Conservation (phyloP, 129 eudicot species). For the Flaveria bidentis region DNA sequence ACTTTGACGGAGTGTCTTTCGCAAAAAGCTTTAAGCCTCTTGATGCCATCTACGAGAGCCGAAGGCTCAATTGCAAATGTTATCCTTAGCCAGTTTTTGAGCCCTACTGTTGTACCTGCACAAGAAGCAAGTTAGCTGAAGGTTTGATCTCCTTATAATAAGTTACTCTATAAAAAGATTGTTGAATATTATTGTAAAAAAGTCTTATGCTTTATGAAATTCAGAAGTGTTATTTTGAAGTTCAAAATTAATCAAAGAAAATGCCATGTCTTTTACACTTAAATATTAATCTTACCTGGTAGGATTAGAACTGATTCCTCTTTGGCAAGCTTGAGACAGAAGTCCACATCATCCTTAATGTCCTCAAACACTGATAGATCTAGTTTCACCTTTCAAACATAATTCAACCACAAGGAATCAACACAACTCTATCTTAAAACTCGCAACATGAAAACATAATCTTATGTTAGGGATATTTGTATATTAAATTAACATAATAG, state of each 20-base stretch:
- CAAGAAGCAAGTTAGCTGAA: not conserved
- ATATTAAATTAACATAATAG: no score
- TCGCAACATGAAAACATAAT: not conserved
- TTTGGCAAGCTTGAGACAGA: constrained; percentile 66
- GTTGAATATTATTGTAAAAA: no score
- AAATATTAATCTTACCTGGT: constrained; percentile 55
- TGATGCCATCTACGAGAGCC: constrained; percentile 62
- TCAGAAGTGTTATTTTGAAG: no score
- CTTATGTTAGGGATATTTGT: not conserved
- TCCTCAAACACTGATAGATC: constrained; percentile 56
- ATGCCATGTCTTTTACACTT: not conserved
- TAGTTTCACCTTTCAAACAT: constrained; percentile 57
- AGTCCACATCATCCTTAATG: constrained; percentile 78
- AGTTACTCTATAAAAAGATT: no score
- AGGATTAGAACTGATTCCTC: constrained; percentile 84
- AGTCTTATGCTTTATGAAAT: no score
- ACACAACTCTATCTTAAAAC: not conserved
- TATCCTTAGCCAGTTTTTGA: constrained; percentile 74
- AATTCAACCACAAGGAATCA: not conserved
- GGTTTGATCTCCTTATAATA: no score
- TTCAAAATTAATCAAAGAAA: no score
- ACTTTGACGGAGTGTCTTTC: constrained; percentile 63
- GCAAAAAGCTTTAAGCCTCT: constrained; percentile 61
- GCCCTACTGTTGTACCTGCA: constrained; percentile 63
- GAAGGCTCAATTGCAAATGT: constrained; percentile 76